phyloP scores from a whole-genome alignment of 805 yeast genomes.

The Yamadazyma ubonensis region DNA sequence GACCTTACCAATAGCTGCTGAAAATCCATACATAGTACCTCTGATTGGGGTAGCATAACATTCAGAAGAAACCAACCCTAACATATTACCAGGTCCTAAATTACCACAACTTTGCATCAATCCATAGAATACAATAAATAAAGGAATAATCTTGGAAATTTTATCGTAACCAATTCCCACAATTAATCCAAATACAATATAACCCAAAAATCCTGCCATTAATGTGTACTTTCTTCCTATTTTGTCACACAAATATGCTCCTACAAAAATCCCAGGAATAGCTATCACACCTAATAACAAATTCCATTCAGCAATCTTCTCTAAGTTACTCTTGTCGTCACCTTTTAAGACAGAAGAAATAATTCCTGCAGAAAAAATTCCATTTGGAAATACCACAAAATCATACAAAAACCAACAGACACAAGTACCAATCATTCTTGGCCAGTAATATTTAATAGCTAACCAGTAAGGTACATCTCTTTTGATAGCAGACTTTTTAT shows the following conservation, averaged over 20 bases:
- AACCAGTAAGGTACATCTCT: conserved; percentile 46
- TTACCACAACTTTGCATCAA: conserved; percentile 69
- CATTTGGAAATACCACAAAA: conserved; percentile 79
- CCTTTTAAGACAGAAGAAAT: conserved; percentile 48
- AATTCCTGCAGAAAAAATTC: conserved; percentile 61
- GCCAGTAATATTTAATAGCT: conserved; percentile 67
- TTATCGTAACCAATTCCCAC: conserved; percentile 64
- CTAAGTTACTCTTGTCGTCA: conserved; percentile 38
- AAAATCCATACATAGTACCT: conserved; percentile 71
- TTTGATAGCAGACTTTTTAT: conserved; percentile 62
- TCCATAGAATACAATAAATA: conserved; percentile 72
- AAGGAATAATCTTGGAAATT: conserved; percentile 54
- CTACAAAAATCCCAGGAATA: conserved; percentile 70
- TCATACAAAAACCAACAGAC: conserved; percentile 80
- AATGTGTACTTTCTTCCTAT: conserved; percentile 73
- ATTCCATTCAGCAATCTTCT: conserved; percentile 70
- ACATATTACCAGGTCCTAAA: conserved; percentile 75
- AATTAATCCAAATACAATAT: conserved; percentile 67
- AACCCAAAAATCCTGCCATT: conserved; percentile 69
- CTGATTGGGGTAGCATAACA: conserved; percentile 74
- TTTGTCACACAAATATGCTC: conserved; percentile 62
- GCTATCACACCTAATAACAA: conserved; percentile 62
- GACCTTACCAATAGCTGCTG: conserved; percentile 79
- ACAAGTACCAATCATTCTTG: conserved; percentile 64
- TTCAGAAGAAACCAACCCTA: conserved; percentile 67